Evolutionary conservation across 2,329 filamentous ascomycete genomes (phyloP).

Genomic region (Fusarium scirpi): DNA sequence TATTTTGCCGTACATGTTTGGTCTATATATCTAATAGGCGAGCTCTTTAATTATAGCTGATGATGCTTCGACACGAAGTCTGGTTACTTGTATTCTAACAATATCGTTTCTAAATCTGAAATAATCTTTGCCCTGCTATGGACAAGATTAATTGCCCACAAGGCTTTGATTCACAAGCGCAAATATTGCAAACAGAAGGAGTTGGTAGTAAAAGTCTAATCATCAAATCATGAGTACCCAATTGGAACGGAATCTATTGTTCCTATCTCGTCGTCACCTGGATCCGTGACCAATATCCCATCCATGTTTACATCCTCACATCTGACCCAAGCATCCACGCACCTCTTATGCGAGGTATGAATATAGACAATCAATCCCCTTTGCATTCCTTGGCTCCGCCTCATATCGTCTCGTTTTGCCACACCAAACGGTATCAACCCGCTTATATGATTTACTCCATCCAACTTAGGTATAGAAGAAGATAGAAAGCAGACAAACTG

Average conservation of each 20-base stretch:
- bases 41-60: slow-evolving; percentile 25
- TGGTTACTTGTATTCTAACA: not conserved
- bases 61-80: slow-evolving; percentile 2
- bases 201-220: slow-evolving; percentile 2
- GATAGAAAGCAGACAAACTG: slow-evolving; percentile 21
- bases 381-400: slow-evolving; percentile 18
- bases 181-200: not conserved
- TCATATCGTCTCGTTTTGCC: slow-evolving; percentile 8
- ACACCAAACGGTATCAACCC: slow-evolving; percentile 38
- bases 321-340: slow-evolving; percentile 40
- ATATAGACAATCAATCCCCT: not conserved
- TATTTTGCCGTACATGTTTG: slow-evolving; percentile 15
- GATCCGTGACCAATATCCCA: slow-evolving; percentile 42
- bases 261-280: slow-evolving; percentile 40
- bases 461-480: slow-evolving; percentile 49
- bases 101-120: not conserved
- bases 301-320: slow-evolving; percentile 43
- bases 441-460: slow-evolving; percentile 42
- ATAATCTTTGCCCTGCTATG: not conserved
- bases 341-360: slow-evolving; percentile 28
- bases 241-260: slow-evolving; percentile 48
- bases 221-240: slow-evolving; percentile 39
- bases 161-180: not conserved
- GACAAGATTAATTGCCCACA: not conserved
- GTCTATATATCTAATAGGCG: slow-evolving; percentile 19